Percentiles rank a stretch among this genome's conserved stretches.
Evolutionary conservation across 257 asterid species (phyloP).

Genomic region (Solanum acaule): DNA sequence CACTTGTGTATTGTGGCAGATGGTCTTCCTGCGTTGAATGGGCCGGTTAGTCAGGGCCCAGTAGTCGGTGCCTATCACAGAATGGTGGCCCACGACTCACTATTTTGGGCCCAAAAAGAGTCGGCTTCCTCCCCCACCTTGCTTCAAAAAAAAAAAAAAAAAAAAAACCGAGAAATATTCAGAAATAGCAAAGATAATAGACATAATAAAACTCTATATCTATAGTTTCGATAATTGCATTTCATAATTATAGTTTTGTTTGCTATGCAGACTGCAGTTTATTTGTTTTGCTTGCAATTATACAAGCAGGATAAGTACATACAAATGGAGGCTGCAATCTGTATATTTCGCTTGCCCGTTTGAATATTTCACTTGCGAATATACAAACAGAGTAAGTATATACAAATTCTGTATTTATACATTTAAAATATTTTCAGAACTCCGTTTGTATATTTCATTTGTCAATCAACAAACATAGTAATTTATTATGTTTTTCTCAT

Average conservation of each 20-base stretch:
- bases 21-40: neutral
- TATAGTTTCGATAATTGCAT: neutral
- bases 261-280: fast-evolving
- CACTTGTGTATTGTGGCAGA: neutral
- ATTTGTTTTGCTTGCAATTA: too few species aligned
- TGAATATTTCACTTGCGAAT: too few species aligned
- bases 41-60: neutral
- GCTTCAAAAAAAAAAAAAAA: neutral
- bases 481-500: neutral
- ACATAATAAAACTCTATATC: neutral
- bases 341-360: too few species aligned
- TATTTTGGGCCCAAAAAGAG: neutral
- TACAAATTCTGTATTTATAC: too few species aligned
- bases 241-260: too few species aligned
- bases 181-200: neutral
- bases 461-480: neutral
- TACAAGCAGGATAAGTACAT: too few species aligned
- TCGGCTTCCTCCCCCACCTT: neutral
- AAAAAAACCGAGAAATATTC: neutral
- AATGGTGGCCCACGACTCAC: neutral
- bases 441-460: too few species aligned
- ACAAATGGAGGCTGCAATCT: neutral
- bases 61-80: neutral
- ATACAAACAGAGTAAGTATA: too few species aligned
- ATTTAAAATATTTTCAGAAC: neutral